phyloP scores from a whole-genome alignment of 2,329 filamentous ascomycete genomes.

The Fusarium sp. region DNA sequence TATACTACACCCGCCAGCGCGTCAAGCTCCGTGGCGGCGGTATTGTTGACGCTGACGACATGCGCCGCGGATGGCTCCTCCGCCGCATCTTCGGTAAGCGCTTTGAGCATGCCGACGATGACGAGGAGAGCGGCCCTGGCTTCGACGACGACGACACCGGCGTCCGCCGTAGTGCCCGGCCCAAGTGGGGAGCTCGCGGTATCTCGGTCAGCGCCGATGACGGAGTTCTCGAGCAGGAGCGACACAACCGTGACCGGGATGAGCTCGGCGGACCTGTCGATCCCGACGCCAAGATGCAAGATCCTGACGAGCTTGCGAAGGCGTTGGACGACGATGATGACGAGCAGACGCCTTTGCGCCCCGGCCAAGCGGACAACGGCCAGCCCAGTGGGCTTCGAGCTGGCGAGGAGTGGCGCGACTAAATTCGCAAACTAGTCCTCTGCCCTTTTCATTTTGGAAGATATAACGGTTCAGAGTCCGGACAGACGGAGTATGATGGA shows the following conservation, averaged over 20 bases:
- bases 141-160: constrained; percentile 57
- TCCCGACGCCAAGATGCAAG: constrained; percentile 76
- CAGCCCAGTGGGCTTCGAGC: constrained; percentile 59
- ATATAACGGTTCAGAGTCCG: constrained; percentile 25
- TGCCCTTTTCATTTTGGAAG: constrained; percentile 13
- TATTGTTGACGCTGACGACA: constrained; percentile 90
- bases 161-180: constrained; percentile 55
- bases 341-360: constrained; percentile 52
- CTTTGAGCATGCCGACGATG: constrained; percentile 67
- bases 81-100: constrained; percentile 80
- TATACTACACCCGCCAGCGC: constrained; percentile 93
- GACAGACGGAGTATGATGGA: constrained; percentile 39
- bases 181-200: constrained; percentile 75
- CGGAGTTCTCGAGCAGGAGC: constrained; percentile 67
- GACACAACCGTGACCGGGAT: constrained; percentile 62
- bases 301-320: constrained; percentile 75
- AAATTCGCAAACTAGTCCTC: constrained; percentile 12
- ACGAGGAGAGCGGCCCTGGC: constrained; percentile 72
- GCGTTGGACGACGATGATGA: constrained; percentile 72
- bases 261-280: constrained; percentile 66
- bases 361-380: constrained; percentile 47
- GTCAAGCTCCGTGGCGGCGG: constrained; percentile 92
- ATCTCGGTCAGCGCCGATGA: constrained; percentile 79
- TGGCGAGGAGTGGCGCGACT: constrained; percentile 66
- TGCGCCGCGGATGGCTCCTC: constrained; percentile 88